These are phyloP conservation scores for Pholiota microspora DNA, from an alignment of 768 basidiomycete genomes.

Conservation along the genomic window DNA sequence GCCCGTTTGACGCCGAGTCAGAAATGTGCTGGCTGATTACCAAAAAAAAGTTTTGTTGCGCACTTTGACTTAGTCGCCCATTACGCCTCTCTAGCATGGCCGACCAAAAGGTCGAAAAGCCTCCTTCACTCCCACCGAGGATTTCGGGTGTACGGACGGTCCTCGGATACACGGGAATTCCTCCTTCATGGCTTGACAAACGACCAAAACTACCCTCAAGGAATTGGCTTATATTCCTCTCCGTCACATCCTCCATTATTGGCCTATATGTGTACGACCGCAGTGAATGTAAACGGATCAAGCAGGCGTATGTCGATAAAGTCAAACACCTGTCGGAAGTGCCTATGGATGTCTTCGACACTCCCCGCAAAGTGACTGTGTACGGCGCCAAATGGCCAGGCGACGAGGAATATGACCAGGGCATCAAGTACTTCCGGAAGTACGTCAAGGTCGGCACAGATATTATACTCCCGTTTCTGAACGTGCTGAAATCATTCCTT, in stretches of 20 bases:
- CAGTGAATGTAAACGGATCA: slow-evolving; percentile 72
- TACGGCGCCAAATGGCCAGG: slow-evolving; percentile 92
- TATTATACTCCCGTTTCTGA: slow-evolving; percentile 9
- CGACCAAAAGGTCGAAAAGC: slow-evolving; percentile 16
- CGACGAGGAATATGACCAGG: slow-evolving; percentile 87
- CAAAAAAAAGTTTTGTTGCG: not conserved
- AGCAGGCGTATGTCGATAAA: slow-evolving; percentile 72
- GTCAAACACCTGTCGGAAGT: slow-evolving; percentile 78
- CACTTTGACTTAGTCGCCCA: not conserved
- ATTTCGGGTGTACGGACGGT: slow-evolving; percentile 58
- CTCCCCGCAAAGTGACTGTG: slow-evolving; percentile 79
- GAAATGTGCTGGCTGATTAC: not conserved
- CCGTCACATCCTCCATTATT: slow-evolving; percentile 65
- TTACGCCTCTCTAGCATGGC: not conserved
- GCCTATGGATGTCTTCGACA: slow-evolving; percentile 59
- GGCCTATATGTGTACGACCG: slow-evolving; percentile 89
- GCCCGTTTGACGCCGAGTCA: not conserved
- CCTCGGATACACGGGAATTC: slow-evolving; percentile 68
- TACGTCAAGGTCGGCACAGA: slow-evolving; percentile 83
- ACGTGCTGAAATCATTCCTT: not conserved
- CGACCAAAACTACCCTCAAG: slow-evolving; percentile 85
- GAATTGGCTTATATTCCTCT: slow-evolving; percentile 93
- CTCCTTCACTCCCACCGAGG: slow-evolving; percentile 20
- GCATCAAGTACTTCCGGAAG: slow-evolving; percentile 88
- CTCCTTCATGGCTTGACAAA: slow-evolving; percentile 78